Percentiles rank a stretch among this genome's conserved stretches.
Conservation (phyloP, 2,329 filamentous ascomycete species). For the Colletotrichum tabaci region DNA sequence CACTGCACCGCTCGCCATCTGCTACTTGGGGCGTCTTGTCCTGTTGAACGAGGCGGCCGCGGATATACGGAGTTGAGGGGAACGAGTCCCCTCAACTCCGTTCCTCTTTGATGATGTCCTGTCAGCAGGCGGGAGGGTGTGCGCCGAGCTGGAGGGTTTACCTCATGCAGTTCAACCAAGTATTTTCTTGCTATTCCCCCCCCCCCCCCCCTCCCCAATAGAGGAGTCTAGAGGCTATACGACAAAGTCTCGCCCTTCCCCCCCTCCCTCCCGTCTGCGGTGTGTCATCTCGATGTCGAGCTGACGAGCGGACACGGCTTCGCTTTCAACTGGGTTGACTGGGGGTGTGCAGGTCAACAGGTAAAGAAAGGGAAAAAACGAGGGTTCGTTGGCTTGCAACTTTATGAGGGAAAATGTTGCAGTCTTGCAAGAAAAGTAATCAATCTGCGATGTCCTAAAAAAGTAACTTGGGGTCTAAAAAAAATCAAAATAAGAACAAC, state of each 20-base stretch:
- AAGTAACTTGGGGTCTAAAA: constrained; percentile 11
- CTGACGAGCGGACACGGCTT: constrained; percentile 1
- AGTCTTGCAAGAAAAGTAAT: too few species aligned
- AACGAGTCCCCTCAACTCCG: background rate
- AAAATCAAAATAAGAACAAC: background rate
- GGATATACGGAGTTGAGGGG: background rate
- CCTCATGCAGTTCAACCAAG: too few species aligned
- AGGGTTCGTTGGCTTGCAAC: constrained; percentile 19
- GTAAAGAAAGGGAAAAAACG: background rate
- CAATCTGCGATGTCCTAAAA: background rate
- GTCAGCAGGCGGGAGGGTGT: constrained; percentile 11
- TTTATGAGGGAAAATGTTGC: background rate
- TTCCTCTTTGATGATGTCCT: background rate
- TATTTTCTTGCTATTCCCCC: background rate
- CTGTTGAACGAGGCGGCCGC: background rate
- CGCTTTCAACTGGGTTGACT: background rate
- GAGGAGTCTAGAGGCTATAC: background rate
- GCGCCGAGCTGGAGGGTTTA: constrained; percentile 7
- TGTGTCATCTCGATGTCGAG: constrained; percentile 25
- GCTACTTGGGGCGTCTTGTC: background rate
- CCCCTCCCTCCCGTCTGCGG: background rate
- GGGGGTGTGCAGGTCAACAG: background rate
- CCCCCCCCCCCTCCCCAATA: background rate
- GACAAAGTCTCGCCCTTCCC: background rate
- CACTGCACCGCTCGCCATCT: background rate